Conservation (phyloP, 805 yeast species). For the Candida golubevii region DNA sequence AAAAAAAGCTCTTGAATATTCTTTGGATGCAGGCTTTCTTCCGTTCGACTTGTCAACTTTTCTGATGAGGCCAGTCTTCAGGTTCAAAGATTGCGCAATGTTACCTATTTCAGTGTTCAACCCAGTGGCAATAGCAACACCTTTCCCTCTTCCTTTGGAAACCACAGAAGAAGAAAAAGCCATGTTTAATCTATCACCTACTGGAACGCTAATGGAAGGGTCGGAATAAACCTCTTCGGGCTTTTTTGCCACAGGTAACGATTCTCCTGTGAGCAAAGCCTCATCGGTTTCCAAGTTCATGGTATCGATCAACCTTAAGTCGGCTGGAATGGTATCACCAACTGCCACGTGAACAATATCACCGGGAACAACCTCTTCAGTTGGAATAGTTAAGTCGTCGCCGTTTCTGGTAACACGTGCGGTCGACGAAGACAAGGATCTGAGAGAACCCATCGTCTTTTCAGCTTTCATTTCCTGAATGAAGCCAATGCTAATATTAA, state of each 20-base stretch:
- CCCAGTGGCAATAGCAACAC: slow-evolving; percentile 66
- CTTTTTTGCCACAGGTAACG: slow-evolving; percentile 58
- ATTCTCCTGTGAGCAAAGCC: slow-evolving; percentile 63
- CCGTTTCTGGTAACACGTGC: slow-evolving; percentile 67
- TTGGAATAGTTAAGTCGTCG: slow-evolving; percentile 48
- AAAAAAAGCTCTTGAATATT: slow-evolving; percentile 42
- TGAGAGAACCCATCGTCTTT: slow-evolving; percentile 71
- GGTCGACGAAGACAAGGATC: slow-evolving; percentile 63
- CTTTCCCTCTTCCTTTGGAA: slow-evolving; percentile 70
- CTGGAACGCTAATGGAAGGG: slow-evolving; percentile 40
- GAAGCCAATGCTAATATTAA: slow-evolving; percentile 65
- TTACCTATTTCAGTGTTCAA: slow-evolving; percentile 69
- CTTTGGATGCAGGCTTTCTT: slow-evolving; percentile 39
- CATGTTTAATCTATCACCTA: slow-evolving; percentile 72
- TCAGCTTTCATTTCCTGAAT: slow-evolving; percentile 72
- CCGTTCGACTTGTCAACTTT: slow-evolving; percentile 38
- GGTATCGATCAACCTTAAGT: slow-evolving; percentile 52
- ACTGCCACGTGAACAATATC: slow-evolving; percentile 59
- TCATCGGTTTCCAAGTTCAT: slow-evolving; percentile 70
- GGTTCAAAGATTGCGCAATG: slow-evolving; percentile 45
- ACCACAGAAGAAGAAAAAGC: slow-evolving; percentile 67
- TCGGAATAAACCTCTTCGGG: slow-evolving; percentile 36
- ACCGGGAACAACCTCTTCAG: slow-evolving; percentile 69
- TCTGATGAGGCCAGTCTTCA: slow-evolving; percentile 35
- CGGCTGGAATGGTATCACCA: slow-evolving; percentile 78